Evolutionary conservation across 2,329 filamentous ascomycete genomes (phyloP).

Genomic region (Xylaria hypoxylon): DNA sequence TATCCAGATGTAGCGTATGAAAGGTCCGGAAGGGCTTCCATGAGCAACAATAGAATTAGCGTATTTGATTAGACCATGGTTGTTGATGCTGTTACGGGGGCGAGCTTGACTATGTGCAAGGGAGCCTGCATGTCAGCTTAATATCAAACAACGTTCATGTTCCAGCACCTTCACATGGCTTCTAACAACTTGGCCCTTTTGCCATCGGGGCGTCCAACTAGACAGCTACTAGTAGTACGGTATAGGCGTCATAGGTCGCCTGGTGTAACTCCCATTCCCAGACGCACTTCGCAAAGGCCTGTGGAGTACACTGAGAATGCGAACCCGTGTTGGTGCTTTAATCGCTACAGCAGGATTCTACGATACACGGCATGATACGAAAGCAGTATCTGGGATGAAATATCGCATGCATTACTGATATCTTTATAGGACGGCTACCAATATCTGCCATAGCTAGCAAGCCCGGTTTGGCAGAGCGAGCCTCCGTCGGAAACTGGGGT

Average conservation of each 20-base stretch:
- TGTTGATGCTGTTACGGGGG: neutral
- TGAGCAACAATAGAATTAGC: neutral
- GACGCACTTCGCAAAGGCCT: neutral
- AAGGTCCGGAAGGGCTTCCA: slow-evolving; percentile 18
- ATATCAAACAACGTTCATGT: slow-evolving; percentile 1
- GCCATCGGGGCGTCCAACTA: neutral
- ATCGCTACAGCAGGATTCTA: neutral
- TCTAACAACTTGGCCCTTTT: slow-evolving; percentile 3
- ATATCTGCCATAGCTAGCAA: neutral
- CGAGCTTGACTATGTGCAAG: neutral
- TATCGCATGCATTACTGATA: neutral
- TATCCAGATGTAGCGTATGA: slow-evolving; percentile 10
- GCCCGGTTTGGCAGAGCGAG: too few relatives aligned
- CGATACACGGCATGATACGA: slow-evolving; percentile 3
- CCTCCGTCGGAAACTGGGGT: neutral
- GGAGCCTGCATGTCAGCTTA: neutral
- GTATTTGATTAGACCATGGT: neutral
- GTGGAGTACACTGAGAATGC: neutral
- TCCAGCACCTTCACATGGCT: slow-evolving; percentile 9
- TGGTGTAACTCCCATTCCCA: neutral
- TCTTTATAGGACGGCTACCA: neutral
- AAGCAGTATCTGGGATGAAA: neutral
- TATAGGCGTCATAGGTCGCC: neutral
- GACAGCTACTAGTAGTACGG: neutral
- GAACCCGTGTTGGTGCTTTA: neutral